Conservation (phyloP, 495 filamentous ascomycete genomes). For the Wilcoxina mikolae region DNA sequence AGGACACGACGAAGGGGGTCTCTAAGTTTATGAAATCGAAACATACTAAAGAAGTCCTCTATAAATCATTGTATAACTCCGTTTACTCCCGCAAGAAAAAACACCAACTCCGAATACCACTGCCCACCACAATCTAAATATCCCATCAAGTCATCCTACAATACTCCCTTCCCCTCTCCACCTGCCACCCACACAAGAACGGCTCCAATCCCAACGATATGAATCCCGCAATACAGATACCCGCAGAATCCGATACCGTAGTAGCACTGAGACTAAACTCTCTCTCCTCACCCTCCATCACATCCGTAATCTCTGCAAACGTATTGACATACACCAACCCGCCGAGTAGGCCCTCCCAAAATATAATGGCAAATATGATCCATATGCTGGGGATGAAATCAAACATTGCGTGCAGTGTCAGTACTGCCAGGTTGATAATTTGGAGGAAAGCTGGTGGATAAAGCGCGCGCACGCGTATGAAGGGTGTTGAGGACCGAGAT, state of each 20-base stretch:
- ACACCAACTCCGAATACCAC: too few species aligned
- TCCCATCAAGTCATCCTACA: constrained; percentile 38
- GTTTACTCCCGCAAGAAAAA: too few species aligned
- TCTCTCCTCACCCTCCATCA: constrained; percentile 55
- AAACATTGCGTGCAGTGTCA: constrained; percentile 61
- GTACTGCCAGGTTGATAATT: constrained; percentile 54
- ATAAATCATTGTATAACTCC: too few species aligned
- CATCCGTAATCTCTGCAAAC: constrained; percentile 80
- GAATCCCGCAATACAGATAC: constrained; percentile 81
- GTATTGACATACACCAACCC: constrained; percentile 90
- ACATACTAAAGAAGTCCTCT: too few species aligned
- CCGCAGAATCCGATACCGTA: constrained; percentile 80
- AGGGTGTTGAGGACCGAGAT: constrained; percentile 35
- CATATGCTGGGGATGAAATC: constrained; percentile 72
- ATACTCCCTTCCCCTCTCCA: constrained; percentile 58
- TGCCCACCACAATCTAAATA: too few species aligned
- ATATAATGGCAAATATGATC: constrained; percentile 66
- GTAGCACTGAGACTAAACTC: constrained; percentile 85
- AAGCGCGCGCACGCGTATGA: constrained; percentile 62
- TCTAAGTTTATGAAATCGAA: too few species aligned
- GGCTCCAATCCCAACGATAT: constrained; percentile 74
- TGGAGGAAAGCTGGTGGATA: constrained; percentile 80
- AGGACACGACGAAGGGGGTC: too few species aligned
- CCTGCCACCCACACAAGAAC: constrained; percentile 68
- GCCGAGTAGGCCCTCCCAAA: constrained; percentile 89